phyloP scores from a whole-genome alignment of 2,329 filamentous ascomycete species.

The Metarhizium humberi region DNA sequence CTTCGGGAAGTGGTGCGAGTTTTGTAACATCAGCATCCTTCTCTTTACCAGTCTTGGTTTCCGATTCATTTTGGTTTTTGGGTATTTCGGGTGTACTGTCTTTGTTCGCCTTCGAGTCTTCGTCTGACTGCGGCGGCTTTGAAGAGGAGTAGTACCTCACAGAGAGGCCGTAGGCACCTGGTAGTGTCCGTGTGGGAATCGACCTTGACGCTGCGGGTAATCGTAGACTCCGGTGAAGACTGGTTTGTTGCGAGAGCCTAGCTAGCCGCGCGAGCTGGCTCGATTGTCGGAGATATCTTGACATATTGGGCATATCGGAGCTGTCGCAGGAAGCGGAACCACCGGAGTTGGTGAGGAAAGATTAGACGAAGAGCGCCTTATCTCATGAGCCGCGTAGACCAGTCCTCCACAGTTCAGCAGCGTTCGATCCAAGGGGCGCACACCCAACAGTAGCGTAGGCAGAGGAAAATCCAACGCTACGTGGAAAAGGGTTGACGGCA shows the following conservation, averaged over 20 bases:
- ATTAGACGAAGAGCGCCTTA: conserved; percentile 15
- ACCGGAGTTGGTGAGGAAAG: conserved; percentile 19
- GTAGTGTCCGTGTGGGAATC: conserved; percentile 24
- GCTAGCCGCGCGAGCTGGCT: conserved; percentile 56
- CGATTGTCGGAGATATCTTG: conserved; percentile 56
- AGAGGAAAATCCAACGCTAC: conserved; percentile 5
- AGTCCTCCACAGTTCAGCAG: conserved; percentile 8
- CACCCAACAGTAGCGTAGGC: conserved; percentile 15
- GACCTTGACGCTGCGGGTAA: conserved; percentile 20
- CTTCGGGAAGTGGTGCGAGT: conserved; percentile 28
- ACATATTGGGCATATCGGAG: conserved; percentile 39
- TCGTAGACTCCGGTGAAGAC: conserved; percentile 36
- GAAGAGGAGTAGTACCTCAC: conserved; percentile 27
- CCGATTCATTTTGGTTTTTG: conserved; percentile 9
- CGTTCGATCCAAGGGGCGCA: neutral
- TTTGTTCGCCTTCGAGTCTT: conserved; percentile 19
- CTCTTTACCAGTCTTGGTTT: conserved; percentile 10
- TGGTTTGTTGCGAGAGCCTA: conserved; percentile 43
- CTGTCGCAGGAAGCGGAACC: conserved; percentile 23
- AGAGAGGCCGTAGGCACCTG: conserved; percentile 24
- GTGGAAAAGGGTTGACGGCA: neutral
- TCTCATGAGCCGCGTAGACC: conserved; percentile 22
- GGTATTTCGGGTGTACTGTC: conserved; percentile 13
- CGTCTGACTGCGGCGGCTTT: conserved; percentile 28
- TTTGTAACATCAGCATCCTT: conserved; percentile 16